Percentiles rank a stretch among this genome's conserved stretches.
Evolutionary conservation across 768 basidiomycete genomes (phyloP).

Genomic region (Leccinum ochraceum): DNA sequence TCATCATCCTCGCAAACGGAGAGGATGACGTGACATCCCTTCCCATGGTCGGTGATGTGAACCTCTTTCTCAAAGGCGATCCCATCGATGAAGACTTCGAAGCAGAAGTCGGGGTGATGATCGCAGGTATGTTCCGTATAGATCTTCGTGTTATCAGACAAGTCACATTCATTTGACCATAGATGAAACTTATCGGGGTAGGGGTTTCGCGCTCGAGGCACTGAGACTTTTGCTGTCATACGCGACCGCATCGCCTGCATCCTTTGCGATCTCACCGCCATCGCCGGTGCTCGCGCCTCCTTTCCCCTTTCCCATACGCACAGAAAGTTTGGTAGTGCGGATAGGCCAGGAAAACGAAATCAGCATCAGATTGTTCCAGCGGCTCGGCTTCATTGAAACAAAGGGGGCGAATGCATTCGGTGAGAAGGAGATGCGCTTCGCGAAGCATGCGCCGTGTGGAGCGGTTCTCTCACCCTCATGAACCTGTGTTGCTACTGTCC

Average conservation of each 20-base stretch:
- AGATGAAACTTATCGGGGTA: constrained; percentile 70
- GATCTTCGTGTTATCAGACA: neutral
- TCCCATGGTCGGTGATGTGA: constrained; percentile 91
- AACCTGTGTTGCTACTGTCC: neutral
- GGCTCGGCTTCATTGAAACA: constrained; percentile 71
- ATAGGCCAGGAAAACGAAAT: constrained; percentile 69
- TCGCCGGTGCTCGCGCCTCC: constrained; percentile 29
- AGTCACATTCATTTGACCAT: neutral
- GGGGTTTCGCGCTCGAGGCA: constrained; percentile 64
- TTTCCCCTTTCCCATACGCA: constrained; percentile 44
- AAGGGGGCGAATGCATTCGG: constrained; percentile 73
- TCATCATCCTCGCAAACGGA: constrained; percentile 70
- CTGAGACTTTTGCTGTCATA: constrained; percentile 70
- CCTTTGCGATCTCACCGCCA: constrained; percentile 13
- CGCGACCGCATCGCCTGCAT: constrained; percentile 47
- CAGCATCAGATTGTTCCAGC: constrained; percentile 72
- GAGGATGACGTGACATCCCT: constrained; percentile 34
- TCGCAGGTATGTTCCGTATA: constrained; percentile 59
- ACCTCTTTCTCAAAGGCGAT: constrained; percentile 76
- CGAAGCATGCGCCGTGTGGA: no score
- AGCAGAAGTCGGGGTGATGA: constrained; percentile 91
- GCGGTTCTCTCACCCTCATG: constrained; percentile 4
- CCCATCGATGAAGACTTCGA: constrained; percentile 50
- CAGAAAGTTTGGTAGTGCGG: constrained; percentile 59
- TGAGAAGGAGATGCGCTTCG: constrained; percentile 77